These are phyloP conservation scores for Mariannaea sp. DNA, from an alignment of 2,329 filamentous ascomycete genomes.

Conservation along the genomic window DNA sequence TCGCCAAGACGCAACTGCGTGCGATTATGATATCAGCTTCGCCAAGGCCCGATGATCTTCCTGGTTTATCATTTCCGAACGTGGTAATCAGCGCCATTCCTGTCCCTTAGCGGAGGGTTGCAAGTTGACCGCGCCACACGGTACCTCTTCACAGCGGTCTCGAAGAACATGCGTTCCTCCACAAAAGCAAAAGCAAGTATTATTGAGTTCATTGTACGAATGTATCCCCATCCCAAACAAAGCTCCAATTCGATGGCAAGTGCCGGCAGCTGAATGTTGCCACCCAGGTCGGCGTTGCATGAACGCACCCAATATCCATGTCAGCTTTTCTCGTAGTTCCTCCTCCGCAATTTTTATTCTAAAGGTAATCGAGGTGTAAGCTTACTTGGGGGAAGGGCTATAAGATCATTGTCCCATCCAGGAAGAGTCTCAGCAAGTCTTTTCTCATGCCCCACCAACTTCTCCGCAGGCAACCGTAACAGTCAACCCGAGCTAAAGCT, in stretches of 20 bases:
- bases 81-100: not conserved
- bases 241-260: too few species aligned
- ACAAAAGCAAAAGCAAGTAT: too few species aligned
- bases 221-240: too few species aligned
- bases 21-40: too few species aligned
- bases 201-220: too few species aligned
- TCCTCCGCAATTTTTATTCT: too few species aligned
- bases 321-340: not conserved
- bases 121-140: too few species aligned
- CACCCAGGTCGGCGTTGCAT: not conserved
- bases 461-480: not conserved
- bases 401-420: slow-evolving; percentile 5
- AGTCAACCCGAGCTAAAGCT: not conserved
- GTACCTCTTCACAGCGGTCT: too few species aligned
- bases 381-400: not conserved
- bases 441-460: not conserved
- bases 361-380: too few species aligned
- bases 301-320: not conserved
- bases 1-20: too few species aligned
- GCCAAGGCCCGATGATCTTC: not conserved
- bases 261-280: too few species aligned
- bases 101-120: not conserved
- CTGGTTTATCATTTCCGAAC: not conserved
- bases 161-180: too few species aligned
- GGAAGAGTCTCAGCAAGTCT: not conserved